Evolutionary conservation across 805 yeast species (phyloP).

Genomic region (Suhomyces emberorum): DNA sequence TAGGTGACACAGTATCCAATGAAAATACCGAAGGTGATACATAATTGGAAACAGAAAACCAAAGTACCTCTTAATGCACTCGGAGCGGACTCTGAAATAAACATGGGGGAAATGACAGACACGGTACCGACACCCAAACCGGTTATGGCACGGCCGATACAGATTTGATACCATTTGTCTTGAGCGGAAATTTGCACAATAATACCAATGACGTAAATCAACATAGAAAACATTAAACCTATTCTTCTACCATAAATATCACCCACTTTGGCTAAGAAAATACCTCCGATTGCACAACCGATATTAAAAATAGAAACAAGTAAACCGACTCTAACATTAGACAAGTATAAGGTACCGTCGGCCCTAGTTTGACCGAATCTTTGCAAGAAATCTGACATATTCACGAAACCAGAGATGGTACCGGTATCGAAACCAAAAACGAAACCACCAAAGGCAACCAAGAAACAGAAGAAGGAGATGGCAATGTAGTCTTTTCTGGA

Average conservation of each 20-base stretch:
- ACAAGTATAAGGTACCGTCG: conserved; percentile 18
- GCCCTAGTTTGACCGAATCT: conserved; percentile 19
- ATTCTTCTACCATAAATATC: conserved; percentile 26
- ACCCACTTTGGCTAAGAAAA: conserved; percentile 20
- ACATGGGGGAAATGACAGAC: conserved; percentile 24
- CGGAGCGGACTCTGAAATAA: conserved; percentile 27
- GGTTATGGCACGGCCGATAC: conserved; percentile 25
- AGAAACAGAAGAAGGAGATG: conserved; percentile 28
- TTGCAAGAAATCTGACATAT: conserved; percentile 21
- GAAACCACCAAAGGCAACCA: conserved; percentile 29
- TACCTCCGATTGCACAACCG: conserved; percentile 30
- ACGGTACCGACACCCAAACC: conserved; percentile 28
- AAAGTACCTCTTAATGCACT: conserved; percentile 27
- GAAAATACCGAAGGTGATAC: conserved; percentile 26
- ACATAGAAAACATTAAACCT: conserved; percentile 26
- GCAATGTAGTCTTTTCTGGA: conserved; percentile 29
- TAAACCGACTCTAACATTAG: conserved; percentile 24
- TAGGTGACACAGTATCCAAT: conserved; percentile 26
- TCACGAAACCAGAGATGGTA: conserved; percentile 30
- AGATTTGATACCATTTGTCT: conserved; percentile 22
- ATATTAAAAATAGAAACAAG: conserved; percentile 27
- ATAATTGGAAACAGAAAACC: conserved; percentile 28
- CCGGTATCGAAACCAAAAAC: conserved; percentile 31
- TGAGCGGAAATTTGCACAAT: conserved; percentile 22
- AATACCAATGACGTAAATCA: conserved; percentile 26